These are phyloP conservation scores for Tulasnella sp. DNA, from an alignment of 768 basidiomycete genomes.

Conservation along the genomic window DNA sequence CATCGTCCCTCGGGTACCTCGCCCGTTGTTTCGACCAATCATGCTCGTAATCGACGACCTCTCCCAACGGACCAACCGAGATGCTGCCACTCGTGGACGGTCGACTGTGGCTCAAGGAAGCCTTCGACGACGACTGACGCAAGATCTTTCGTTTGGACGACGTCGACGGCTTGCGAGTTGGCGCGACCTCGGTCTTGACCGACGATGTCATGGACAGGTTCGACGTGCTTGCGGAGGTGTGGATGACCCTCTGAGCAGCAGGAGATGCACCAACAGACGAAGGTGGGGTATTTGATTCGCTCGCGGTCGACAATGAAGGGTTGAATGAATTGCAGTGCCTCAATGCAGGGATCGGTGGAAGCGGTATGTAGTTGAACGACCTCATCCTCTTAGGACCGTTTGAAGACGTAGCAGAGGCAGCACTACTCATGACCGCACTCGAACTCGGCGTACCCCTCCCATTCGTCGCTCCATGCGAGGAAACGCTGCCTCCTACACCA, in stretches of 20 bases:
- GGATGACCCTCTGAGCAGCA: not conserved
- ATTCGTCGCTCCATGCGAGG: not conserved
- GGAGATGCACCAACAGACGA: not conserved
- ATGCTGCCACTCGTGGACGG: not conserved
- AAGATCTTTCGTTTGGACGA: not conserved
- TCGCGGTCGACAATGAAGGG: not conserved
- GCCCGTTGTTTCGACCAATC: constrained; percentile 23
- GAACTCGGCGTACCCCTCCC: not conserved
- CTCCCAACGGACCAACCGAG: constrained; percentile 15
- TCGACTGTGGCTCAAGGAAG: not conserved
- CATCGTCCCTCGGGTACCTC: constrained; percentile 15
- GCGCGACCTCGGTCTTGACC: not conserved
- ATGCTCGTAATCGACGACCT: constrained; percentile 7
- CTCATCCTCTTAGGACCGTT: not conserved
- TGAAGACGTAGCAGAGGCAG: not conserved
- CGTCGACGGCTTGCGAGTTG: not conserved
- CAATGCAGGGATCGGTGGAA: constrained; percentile 17
- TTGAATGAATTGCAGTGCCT: constrained; percentile 23
- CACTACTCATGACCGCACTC: not conserved
- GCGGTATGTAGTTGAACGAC: constrained; percentile 8
- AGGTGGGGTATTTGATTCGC: not conserved
- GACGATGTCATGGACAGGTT: not conserved
- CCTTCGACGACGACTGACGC: not conserved
- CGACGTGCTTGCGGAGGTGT: not conserved
- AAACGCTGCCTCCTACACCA: not conserved